Conservation (phyloP, 2,329 filamentous ascomycete genomes). For the Knufia petricola region DNA sequence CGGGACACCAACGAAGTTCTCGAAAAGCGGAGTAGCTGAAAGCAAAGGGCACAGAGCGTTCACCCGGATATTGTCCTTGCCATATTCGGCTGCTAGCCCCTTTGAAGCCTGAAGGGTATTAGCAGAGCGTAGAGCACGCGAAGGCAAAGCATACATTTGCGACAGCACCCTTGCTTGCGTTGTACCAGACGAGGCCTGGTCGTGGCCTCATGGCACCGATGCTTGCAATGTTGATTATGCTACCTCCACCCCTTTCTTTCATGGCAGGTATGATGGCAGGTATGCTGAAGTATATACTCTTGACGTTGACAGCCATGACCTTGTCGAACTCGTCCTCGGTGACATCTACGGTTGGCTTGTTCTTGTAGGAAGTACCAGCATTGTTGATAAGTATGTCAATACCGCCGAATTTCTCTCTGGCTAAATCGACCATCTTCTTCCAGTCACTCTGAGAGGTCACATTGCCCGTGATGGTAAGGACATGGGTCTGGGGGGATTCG, state of each 20-base stretch:
- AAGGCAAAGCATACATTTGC: conserved; percentile 29
- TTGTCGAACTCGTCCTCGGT: conserved; percentile 36
- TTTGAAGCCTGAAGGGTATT: conserved; percentile 41
- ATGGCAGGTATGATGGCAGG: conserved; percentile 29
- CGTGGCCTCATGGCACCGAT: conserved; percentile 35
- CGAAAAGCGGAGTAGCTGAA: conserved; percentile 53
- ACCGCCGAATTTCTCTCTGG: conserved; percentile 18
- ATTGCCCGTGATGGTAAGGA: conserved; percentile 15
- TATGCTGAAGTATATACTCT: conserved; percentile 32
- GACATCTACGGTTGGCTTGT: conserved; percentile 33
- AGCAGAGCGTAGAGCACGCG: not conserved
- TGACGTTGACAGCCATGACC: conserved; percentile 37
- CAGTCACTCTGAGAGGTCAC: conserved; percentile 18
- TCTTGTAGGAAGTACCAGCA: conserved; percentile 20
- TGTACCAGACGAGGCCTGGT: conserved; percentile 37
- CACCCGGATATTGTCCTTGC: conserved; percentile 39
- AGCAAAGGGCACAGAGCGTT: conserved; percentile 54
- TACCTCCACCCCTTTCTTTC: conserved; percentile 34
- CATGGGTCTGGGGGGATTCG: conserved; percentile 11
- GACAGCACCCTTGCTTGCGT: conserved; percentile 36
- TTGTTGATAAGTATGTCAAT: conserved; percentile 22
- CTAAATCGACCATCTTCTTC: conserved; percentile 18
- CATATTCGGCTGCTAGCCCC: conserved; percentile 44
- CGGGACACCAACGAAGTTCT: conserved; percentile 33
- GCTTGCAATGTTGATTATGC: conserved; percentile 37